phyloP scores from a whole-genome alignment of 148 eudicot species.

The Persicaria maculosa region DNA sequence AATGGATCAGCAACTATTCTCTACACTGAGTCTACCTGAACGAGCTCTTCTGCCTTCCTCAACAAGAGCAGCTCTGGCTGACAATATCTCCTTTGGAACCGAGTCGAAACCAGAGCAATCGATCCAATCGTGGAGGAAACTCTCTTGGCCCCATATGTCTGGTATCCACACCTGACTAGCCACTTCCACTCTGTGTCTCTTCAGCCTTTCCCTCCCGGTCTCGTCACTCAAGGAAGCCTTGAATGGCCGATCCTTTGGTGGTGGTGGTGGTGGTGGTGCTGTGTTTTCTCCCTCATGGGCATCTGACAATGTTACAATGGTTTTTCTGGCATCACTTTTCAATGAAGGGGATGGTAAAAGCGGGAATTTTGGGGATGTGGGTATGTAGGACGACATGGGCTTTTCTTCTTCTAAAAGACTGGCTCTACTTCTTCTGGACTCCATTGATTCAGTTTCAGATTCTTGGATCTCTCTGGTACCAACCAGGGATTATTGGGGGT shows the following conservation, averaged over 20 bases:
- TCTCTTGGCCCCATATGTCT: constrained; percentile 76
- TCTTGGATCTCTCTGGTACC: not conserved
- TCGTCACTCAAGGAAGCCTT: not conserved
- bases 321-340: not conserved
- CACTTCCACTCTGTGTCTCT: constrained; percentile 60
- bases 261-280: not conserved
- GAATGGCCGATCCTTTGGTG: not conserved
- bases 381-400: constrained; percentile 6
- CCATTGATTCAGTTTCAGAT: not conserved
- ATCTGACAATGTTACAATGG: not conserved
- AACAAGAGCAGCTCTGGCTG: constrained; percentile 54
- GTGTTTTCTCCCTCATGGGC: too few species aligned
- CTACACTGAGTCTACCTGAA: constrained; percentile 33
- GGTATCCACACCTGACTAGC: constrained; percentile 81
- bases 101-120: constrained; percentile 58
- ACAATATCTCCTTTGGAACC: constrained; percentile 30
- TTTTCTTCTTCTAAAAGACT: not conserved
- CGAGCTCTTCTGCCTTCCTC: constrained; percentile 38
- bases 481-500: not conserved
- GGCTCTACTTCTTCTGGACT: not conserved
- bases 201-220: constrained; percentile 43
- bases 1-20: constrained; percentile 31
- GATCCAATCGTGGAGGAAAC: constrained; percentile 58
- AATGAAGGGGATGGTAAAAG: not conserved
- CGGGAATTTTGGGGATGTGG: constrained; percentile 2